Percentiles rank a stretch among this genome's conserved stretches.
Evolutionary conservation across 1,284 basidiomycete species (phyloP).

Genomic region (Phylloporus gajari): DNA sequence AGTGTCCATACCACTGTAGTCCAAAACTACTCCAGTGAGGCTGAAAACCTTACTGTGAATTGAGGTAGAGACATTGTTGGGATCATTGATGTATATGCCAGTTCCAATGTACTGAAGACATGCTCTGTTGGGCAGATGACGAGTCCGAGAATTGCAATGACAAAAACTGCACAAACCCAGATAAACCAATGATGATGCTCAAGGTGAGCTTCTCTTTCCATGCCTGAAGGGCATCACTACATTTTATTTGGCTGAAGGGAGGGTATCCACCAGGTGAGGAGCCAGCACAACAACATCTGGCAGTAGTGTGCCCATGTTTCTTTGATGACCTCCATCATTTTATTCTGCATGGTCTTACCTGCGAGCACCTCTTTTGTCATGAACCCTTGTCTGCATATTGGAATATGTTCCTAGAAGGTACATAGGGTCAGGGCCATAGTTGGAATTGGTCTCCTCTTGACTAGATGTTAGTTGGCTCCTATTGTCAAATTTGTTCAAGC

Average conservation of each 20-base stretch:
- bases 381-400: too few species aligned
- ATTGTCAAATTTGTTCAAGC: too few species aligned
- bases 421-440: too few species aligned
- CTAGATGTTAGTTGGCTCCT: too few species aligned
- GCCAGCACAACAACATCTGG: slow-evolving; percentile 90
- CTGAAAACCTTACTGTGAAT: slow-evolving; percentile 97
- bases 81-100: too few species aligned
- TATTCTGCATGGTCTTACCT: too few species aligned
- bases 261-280: too few species aligned
- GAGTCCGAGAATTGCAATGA: slow-evolving; percentile 85
- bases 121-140: slow-evolving; percentile 96
- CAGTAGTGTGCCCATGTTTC: slow-evolving; percentile 82
- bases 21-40: slow-evolving; percentile 72
- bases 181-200: slow-evolving; percentile 96
- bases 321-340: slow-evolving; percentile 84
- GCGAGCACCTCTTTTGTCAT: too few species aligned
- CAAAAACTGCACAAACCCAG: slow-evolving; percentile 83
- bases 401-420: too few species aligned
- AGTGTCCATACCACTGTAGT: slow-evolving; percentile 83
- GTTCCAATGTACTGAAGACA: slow-evolving; percentile 88
- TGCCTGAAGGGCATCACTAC: slow-evolving; percentile 92
- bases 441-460: too few species aligned
- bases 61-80: slow-evolving; percentile 74
- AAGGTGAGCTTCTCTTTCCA: slow-evolving; percentile 98
- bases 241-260: slow-evolving; percentile 95